Percentiles rank a stretch among this genome's conserved stretches.
These are phyloP conservation scores for Gnetum montanum DNA, from an alignment of 75 land plant species.

Conservation along the genomic window DNA sequence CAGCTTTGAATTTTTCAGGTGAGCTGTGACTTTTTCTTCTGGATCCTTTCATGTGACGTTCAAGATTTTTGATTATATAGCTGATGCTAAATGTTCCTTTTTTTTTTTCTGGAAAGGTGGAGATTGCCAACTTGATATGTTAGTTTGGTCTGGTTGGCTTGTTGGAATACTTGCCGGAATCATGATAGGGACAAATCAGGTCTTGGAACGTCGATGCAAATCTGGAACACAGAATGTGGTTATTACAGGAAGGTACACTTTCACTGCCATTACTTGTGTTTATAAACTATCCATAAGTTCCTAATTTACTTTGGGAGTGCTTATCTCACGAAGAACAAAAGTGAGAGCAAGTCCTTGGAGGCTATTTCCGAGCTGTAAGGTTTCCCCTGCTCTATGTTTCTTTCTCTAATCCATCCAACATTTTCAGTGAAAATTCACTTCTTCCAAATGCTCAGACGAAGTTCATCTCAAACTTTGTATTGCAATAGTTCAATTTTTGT, in stretches of 20 bases:
- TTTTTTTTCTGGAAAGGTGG: slow-evolving; percentile 53
- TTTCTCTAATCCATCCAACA: no score
- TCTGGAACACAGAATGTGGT: slow-evolving; percentile 93
- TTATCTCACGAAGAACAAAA: no score
- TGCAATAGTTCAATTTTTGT: no score
- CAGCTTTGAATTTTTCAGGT: slow-evolving; percentile 84
- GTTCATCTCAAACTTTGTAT: no score
- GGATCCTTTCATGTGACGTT: background rate
- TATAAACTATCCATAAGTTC: background rate
- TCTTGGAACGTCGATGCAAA: slow-evolving; percentile 65
- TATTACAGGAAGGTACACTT: slow-evolving; percentile 85
- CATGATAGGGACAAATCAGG: slow-evolving; percentile 87
- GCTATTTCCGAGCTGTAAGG: no score
- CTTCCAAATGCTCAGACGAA: no score
- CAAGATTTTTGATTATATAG: background rate
- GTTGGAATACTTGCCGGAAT: slow-evolving; percentile 84
- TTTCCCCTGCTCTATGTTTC: no score
- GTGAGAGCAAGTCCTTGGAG: no score
- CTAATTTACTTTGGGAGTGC: no score
- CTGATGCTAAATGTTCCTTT: background rate
- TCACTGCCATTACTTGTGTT: background rate
- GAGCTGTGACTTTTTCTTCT: background rate
- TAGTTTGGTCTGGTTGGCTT: slow-evolving; percentile 87
- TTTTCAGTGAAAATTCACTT: no score
- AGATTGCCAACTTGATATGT: slow-evolving; percentile 46